These are phyloP conservation scores for Penicillium chermesinum DNA, from an alignment of 495 filamentous ascomycete genomes.

Conservation along the genomic window DNA sequence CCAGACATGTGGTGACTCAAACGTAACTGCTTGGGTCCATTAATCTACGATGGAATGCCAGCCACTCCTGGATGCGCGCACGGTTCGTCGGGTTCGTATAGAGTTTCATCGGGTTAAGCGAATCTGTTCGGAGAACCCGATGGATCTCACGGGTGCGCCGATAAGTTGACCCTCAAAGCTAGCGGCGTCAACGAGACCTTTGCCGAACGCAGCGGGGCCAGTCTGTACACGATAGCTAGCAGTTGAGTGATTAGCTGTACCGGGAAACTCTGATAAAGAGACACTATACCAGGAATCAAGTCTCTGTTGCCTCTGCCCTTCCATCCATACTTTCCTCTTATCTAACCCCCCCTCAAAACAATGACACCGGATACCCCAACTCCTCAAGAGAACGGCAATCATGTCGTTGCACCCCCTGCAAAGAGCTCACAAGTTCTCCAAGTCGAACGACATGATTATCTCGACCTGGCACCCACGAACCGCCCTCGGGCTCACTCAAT, in stretches of 20 bases:
- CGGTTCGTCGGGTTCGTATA: not conserved
- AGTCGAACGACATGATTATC: constrained; percentile 4
- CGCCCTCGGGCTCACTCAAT: not conserved
- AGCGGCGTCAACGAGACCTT: not conserved
- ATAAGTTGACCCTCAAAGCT: not conserved
- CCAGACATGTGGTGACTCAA: too few species aligned
- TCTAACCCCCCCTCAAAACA: not conserved
- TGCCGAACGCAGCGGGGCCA: not conserved
- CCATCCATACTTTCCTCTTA: not conserved
- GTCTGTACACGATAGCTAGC: not conserved
- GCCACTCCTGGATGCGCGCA: not conserved
- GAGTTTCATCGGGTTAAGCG: not conserved
- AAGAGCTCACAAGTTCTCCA: not conserved
- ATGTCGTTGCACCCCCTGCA: not conserved
- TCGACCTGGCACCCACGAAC: constrained; percentile 1
- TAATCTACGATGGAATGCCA: too few species aligned
- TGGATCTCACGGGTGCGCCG: not conserved
- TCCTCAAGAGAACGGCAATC: not conserved
- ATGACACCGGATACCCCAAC: not conserved
- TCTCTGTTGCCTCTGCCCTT: not conserved
- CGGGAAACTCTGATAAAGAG: not conserved
- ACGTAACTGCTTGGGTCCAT: not conserved
- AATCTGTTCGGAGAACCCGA: not conserved
- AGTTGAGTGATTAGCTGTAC: not conserved
- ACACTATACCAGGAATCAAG: not conserved